A percentile compares a stretch with the other conserved stretches of the same genome.
Conservation (phyloP, 768 basidiomycete genomes). For the Podaxis sp. region DNA sequence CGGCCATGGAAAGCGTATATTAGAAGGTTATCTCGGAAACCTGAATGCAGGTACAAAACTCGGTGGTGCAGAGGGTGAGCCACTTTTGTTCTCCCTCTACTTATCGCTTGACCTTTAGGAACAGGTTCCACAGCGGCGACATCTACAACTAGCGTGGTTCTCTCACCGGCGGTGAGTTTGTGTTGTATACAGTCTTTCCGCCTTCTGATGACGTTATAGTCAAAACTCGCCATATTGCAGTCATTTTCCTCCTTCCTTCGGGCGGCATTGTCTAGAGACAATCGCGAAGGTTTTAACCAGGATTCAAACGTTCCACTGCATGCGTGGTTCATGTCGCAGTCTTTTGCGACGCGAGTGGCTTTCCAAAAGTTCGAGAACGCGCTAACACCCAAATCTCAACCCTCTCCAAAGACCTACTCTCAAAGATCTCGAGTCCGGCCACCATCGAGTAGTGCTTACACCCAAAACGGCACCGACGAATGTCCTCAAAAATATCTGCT, state of each 20-base stretch:
- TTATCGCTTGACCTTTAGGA: not conserved
- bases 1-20: conserved; percentile 56
- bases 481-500: conserved; percentile 23
- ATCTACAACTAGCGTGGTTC: conserved; percentile 58
- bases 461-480: conserved; percentile 30
- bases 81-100: not conserved
- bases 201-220: conserved; percentile 36
- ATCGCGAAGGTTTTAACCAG: not conserved
- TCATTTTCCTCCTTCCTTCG: conserved; percentile 67
- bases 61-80: conserved; percentile 50
- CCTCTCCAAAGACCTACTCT: not conserved
- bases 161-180: conserved; percentile 56
- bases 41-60: conserved; percentile 65
- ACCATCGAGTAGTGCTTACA: conserved; percentile 25
- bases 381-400: conserved; percentile 26
- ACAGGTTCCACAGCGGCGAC: conserved; percentile 42
- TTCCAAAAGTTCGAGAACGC: conserved; percentile 51
- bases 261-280: not conserved
- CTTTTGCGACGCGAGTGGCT: conserved; percentile 49
- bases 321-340: conserved; percentile 62
- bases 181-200: not conserved
- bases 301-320: conserved; percentile 22
- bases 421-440: not conserved
- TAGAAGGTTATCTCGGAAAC: conserved; percentile 81
- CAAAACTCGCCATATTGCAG: conserved; percentile 70